phyloP scores from a whole-genome alignment of 2,329 filamentous ascomycete genomes.

The Fusarium sp. region DNA sequence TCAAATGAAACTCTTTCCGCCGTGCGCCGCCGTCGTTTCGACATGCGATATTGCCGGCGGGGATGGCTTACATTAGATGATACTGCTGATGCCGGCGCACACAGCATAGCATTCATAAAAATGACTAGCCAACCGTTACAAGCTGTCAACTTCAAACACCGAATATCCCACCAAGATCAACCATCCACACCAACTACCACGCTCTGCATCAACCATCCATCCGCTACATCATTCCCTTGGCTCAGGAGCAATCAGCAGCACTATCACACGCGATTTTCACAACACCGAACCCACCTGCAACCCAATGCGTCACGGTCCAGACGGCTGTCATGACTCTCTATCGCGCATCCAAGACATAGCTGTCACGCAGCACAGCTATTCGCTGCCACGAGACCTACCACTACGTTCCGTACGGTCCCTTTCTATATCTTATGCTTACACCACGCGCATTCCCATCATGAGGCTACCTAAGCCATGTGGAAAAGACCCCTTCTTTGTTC shows the following conservation, averaged over 20 bases:
- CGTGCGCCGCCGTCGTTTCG: constrained; percentile 11
- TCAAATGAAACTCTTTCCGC: constrained; percentile 9
- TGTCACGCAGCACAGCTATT: constrained; percentile 45
- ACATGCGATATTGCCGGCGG: constrained; percentile 10
- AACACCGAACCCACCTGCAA: constrained; percentile 35
- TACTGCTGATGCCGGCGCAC: constrained; percentile 2
- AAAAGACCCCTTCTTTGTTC: constrained; percentile 16
- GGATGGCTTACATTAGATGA: background rate
- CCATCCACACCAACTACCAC: constrained; percentile 41
- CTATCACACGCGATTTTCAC: constrained; percentile 30
- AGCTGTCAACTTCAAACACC: constrained; percentile 24
- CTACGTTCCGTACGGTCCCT: constrained; percentile 36
- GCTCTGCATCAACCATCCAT: constrained; percentile 43
- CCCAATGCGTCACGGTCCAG: constrained; percentile 34
- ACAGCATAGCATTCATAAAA: constrained; percentile 14
- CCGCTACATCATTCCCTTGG: constrained; percentile 36
- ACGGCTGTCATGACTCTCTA: constrained; percentile 37
- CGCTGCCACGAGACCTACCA: constrained; percentile 46
- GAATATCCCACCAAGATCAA: constrained; percentile 28
- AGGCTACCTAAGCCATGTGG: constrained; percentile 35
- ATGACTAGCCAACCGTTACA: constrained; percentile 21
- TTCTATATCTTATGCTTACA: constrained; percentile 35
- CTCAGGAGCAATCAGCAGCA: constrained; percentile 31
- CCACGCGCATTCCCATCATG: constrained; percentile 43
- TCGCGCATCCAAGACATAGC: constrained; percentile 46